Evolutionary conservation across 768 basidiomycete genomes (phyloP).

Genomic region (Imleria badia): DNA sequence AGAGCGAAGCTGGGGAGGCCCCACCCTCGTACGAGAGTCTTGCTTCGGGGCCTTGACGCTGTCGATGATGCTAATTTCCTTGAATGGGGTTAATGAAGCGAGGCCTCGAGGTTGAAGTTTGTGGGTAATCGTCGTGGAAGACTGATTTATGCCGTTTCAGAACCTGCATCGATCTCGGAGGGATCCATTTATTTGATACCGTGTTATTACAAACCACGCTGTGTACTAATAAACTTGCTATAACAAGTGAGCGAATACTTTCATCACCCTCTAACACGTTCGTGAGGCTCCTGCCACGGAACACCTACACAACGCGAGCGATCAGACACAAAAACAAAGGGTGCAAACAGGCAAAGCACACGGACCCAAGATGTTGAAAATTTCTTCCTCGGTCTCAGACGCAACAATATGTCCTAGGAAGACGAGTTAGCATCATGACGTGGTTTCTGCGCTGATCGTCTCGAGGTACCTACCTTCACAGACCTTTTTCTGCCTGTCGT

Average conservation of each 20-base stretch:
- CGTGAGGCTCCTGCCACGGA: conserved; percentile 81
- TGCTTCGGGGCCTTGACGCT: neutral
- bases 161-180: too few relatives aligned
- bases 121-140: neutral
- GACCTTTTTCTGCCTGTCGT: conserved; percentile 58
- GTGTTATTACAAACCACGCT: neutral
- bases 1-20: conserved; percentile 77
- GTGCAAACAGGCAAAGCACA: neutral
- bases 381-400: conserved; percentile 83
- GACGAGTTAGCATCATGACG: neutral
- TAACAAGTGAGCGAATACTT: neutral
- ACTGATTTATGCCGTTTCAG: neutral
- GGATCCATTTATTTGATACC: neutral
- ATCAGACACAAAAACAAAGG: neutral
- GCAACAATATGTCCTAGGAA: conserved; percentile 64
- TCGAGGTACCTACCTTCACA: conserved; percentile 45
- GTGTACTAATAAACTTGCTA: neutral
- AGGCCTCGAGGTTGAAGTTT: too few relatives aligned
- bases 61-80: neutral
- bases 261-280: conserved; percentile 51
- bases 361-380: conserved; percentile 69
- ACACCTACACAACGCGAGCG: conserved; percentile 42
- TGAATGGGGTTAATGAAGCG: neutral
- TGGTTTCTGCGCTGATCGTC: neutral
- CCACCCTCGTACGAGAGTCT: conserved; percentile 58